Base-by-base conservation (phyloP, 257 asterid species). In the Paraleonurus japonicus region DNA sequence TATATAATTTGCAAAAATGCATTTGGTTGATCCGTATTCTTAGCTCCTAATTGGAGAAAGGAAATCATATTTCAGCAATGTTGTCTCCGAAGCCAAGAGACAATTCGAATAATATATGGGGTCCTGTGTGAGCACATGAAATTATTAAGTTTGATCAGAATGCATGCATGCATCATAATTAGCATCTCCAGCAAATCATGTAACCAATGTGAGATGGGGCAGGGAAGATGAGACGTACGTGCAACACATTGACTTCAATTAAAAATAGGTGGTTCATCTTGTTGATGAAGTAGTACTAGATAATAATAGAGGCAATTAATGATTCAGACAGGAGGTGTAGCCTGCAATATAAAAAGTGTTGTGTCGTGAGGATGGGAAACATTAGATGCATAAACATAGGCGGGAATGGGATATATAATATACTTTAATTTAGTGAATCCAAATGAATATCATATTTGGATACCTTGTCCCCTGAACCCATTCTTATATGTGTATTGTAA, bases 291-390 rank as follows among this genome's bases (percentile, higher is more conserved):
- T n/a, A n/a, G n/a, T n/a, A n/a, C n/a, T n/a, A n/a, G n/a, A n/a
- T n/a, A n/a, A n/a, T n/a, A n/a, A n/a, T n/a, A n/a, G n/a, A n/a
- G n/a, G n/a, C n/a, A n/a, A n/a, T n/a, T n/a, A n/a, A n/a, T 2
- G 33, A 30, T 30, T 4, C 33, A 35, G 41, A 35, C 41, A 35
- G 41, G 41, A 1, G 41, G 41, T 35, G 4, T 47, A 30, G 5
- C 33, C 2, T 15, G 54, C 7, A 47, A 15, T 47, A 4, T 47
- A 15, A 3, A 1, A 47, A 47, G 23, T n/a, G 12, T 23, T n/a
- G 12, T 64, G 70, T 74, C 27, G 3, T 20, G 37, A 53, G 61
- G 70, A 19, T 64, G 61, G 74, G 55, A 74, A 69, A 70, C 76
- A 74, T 11, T n/a, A n/a, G n/a, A n/a, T 48, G 58, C 80, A 59